Percentiles rank a stretch among this genome's conserved stretches.
phyloP scores from a whole-genome alignment of 768 basidiomycete species.

The Boletus speciosus region DNA sequence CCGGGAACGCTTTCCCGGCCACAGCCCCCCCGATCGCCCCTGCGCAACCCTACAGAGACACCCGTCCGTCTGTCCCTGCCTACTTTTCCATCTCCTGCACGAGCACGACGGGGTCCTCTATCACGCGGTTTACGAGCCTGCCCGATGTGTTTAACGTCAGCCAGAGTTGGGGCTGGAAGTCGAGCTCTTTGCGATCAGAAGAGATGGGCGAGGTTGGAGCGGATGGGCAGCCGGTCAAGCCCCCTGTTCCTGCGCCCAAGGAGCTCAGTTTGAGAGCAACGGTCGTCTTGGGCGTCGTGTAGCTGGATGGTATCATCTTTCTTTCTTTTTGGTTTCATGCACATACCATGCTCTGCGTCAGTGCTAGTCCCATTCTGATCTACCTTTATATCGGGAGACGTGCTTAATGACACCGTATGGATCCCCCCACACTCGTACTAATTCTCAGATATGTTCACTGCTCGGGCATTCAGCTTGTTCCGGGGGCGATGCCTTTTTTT shows the following conservation, averaged over 20 bases:
- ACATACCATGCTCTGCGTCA: conserved; percentile 2
- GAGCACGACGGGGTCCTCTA: conserved; percentile 73
- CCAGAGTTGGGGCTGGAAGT: conserved; percentile 96
- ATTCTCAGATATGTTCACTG: neutral
- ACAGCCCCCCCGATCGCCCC: conserved; percentile 49
- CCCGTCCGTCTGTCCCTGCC: conserved; percentile 64
- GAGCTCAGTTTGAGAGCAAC: conserved; percentile 74
- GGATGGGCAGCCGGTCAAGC: conserved; percentile 30
- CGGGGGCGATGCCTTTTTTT: neutral
- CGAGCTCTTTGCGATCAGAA: conserved; percentile 50
- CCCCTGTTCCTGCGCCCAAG: conserved; percentile 28
- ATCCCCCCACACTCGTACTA: neutral
- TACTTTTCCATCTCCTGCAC: conserved; percentile 85
- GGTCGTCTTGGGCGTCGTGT: conserved; percentile 75
- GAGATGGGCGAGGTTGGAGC: conserved; percentile 42
- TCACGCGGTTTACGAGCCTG: conserved; percentile 80
- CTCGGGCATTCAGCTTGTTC: neutral
- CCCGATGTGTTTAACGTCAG: conserved; percentile 82
- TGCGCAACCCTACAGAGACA: conserved; percentile 71
- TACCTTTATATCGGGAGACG: neutral
- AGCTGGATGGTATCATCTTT: neutral
- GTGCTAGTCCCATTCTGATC: neutral
- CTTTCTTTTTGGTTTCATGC: neutral
- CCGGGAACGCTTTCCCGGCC: conserved; percentile 32
- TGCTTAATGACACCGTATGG: neutral